These are phyloP conservation scores for Symbiodinium pilosum DNA, from an alignment of 73 alveolate genomes.

Conservation along the genomic window DNA sequence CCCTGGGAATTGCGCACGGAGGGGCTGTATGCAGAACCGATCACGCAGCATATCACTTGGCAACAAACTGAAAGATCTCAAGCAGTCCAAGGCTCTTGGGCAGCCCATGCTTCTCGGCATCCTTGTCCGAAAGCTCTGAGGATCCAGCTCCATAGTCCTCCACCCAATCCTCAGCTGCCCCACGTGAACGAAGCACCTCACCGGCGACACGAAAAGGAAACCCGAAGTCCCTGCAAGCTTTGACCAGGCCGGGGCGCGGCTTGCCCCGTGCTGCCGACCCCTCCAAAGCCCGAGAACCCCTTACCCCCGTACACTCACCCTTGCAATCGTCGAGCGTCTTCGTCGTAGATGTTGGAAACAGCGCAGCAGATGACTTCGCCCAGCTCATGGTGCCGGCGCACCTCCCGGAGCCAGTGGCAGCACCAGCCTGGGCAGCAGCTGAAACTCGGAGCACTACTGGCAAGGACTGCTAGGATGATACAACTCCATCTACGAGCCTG, in stretches of 20 bases:
- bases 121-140: not conserved
- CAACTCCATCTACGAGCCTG: no score
- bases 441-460: no score
- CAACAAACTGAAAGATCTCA: not conserved
- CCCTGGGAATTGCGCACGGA: not conserved
- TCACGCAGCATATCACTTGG: no score
- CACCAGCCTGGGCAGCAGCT: conserved; percentile 24
- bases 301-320: not conserved
- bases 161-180: not conserved
- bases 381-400: not conserved
- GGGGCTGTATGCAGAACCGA: no score
- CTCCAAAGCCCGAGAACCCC: not conserved
- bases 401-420: not conserved
- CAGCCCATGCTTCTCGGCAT: not conserved
- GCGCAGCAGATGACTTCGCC: not conserved
- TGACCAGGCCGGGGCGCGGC: not conserved
- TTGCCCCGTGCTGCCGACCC: not conserved
- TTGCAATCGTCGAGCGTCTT: not conserved
- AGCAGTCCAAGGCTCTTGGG: not conserved
- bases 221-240: not conserved
- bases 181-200: no score
- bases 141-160: not conserved
- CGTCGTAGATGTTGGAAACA: not conserved
- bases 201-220: no score
- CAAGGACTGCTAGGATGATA: no score